phyloP scores from a whole-genome alignment of 129 eudicot species.

The Saussurea involucrata region DNA sequence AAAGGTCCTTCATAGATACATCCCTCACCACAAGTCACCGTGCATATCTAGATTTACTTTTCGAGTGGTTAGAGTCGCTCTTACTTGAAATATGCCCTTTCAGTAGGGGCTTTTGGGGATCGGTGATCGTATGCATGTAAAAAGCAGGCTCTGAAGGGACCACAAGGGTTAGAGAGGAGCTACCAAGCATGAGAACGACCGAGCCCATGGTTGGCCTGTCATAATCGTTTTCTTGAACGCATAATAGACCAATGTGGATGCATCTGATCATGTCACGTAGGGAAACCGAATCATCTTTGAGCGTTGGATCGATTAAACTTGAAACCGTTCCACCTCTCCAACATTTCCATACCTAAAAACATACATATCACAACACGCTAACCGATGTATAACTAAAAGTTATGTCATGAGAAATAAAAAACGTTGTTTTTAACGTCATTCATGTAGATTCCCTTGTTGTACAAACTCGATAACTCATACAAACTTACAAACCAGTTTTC shows the following conservation, averaged over 20 bases:
- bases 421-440: neutral
- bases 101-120: neutral
- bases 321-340: conserved; percentile 39
- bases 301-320: conserved; percentile 33
- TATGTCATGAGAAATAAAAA: no score
- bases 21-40: neutral
- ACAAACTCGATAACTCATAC: no score
- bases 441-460: no score
- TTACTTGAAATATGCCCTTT: neutral
- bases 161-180: conserved; percentile 36
- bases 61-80: neutral
- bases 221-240: conserved; percentile 44
- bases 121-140: neutral
- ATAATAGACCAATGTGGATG: conserved; percentile 44
- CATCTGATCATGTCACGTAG: conserved; percentile 37
- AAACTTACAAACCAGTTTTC: no score
- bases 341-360: conserved; percentile 41
- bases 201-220: conserved; percentile 55
- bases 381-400: neutral
- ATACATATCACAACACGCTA: neutral
- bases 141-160: conserved; percentile 41
- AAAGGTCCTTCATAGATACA: neutral
- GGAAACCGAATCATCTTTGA: conserved; percentile 10
- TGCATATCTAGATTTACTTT: neutral
- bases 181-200: conserved; percentile 42